Percentiles rank a stretch among this genome's conserved stretches.
phyloP scores from a whole-genome alignment of 257 asterid species.

The Petunia secreta region DNA sequence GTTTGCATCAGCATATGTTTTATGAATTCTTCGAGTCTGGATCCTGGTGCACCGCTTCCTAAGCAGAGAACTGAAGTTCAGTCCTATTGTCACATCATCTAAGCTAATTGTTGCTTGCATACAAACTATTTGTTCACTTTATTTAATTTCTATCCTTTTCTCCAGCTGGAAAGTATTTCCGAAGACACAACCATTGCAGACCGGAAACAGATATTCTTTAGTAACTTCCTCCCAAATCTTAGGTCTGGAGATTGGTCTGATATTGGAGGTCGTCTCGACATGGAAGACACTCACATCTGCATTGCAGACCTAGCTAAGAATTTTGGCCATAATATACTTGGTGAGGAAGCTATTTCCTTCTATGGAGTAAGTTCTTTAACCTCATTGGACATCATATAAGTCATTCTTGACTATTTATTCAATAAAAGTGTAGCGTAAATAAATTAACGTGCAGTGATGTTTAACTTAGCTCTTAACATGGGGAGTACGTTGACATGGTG shows the following conservation, averaged over 20 bases:
- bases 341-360: slow-evolving; percentile 79
- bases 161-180: slow-evolving; percentile 78
- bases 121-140: not conserved
- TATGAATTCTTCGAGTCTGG: not conserved
- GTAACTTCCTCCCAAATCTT: slow-evolving; percentile 63
- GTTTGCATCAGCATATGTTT: not conserved
- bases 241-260: slow-evolving; percentile 89
- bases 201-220: slow-evolving; percentile 35
- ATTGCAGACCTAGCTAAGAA: slow-evolving; percentile 71
- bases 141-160: slow-evolving; percentile 21
- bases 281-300: slow-evolving; percentile 94
- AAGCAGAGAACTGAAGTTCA: not conserved
- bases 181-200: slow-evolving; percentile 60
- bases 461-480: not conserved
- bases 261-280: slow-evolving; percentile 67
- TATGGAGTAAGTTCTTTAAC: slow-evolving; percentile 82
- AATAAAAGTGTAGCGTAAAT: not conserved
- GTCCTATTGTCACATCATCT: not conserved
- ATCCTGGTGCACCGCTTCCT: not conserved
- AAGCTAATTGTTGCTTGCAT: not conserved
- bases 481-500: not conserved
- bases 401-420: not conserved
- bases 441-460: not conserved
- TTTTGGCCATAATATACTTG: slow-evolving; percentile 52
- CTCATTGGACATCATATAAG: slow-evolving; percentile 28